Conservation (phyloP, 768 basidiomycete species). For the Boletus sensibilis region DNA sequence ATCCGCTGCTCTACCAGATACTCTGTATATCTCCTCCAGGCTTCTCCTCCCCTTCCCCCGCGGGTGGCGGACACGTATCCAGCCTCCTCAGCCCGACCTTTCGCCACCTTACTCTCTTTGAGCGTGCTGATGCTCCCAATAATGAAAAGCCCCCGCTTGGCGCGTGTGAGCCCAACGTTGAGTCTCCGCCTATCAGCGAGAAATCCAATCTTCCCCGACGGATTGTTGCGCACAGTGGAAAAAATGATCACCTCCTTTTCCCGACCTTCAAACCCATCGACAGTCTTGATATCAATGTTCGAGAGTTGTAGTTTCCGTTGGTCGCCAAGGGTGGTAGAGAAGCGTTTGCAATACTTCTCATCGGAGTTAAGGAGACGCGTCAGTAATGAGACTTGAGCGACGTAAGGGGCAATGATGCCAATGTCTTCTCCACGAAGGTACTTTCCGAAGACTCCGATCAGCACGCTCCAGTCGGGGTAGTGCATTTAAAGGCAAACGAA, state of each 20-base stretch:
- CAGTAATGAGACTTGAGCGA: slow-evolving; percentile 78
- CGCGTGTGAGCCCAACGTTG: slow-evolving; percentile 90
- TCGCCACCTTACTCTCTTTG: slow-evolving; percentile 42
- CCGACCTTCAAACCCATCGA: slow-evolving; percentile 92
- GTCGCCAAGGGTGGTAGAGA: slow-evolving; percentile 59
- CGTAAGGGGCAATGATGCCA: slow-evolving; percentile 91
- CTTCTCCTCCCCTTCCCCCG: slow-evolving; percentile 45
- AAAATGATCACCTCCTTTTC: slow-evolving; percentile 94
- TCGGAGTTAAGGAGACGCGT: slow-evolving; percentile 64
- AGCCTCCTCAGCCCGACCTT: slow-evolving; percentile 16
- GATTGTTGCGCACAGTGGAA: slow-evolving; percentile 86
- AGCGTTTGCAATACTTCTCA: slow-evolving; percentile 49
- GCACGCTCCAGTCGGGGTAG: not conserved
- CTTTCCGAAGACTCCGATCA: slow-evolving; percentile 33
- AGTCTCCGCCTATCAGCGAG: slow-evolving; percentile 80
- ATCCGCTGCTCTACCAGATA: slow-evolving; percentile 52
- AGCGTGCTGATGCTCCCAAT: slow-evolving; percentile 73
- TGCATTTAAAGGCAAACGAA: slow-evolving; percentile 35
- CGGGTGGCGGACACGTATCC: slow-evolving; percentile 12
- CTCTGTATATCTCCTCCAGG: slow-evolving; percentile 62
- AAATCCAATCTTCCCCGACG: slow-evolving; percentile 78
- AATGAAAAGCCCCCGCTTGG: slow-evolving; percentile 81
- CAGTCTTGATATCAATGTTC: slow-evolving; percentile 83
- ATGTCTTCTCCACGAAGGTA: slow-evolving; percentile 71
- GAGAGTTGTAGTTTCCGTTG: slow-evolving; percentile 63